Evolutionary conservation across 2,329 filamentous ascomycete genomes (phyloP), one percentile per base, ranked within the genome.

Genomic region (Ophiocordyceps australis): DNA sequence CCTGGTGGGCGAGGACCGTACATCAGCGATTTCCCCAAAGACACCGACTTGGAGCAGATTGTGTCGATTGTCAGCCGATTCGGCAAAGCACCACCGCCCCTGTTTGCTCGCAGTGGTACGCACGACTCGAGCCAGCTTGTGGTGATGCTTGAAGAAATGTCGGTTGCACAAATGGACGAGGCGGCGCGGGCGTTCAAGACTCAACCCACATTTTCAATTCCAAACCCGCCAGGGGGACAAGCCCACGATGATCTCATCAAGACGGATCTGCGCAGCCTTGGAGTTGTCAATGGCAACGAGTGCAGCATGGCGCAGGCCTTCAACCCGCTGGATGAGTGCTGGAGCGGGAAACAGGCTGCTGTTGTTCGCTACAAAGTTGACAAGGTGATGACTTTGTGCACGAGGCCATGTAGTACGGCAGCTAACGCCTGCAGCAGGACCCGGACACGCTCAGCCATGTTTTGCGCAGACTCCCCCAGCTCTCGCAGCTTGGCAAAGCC

Each of bases 1-100:
- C 50, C 53, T 28, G 45, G 52, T 18, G 50, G 55, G 38, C 56
- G 55, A 39, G 61, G 55, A 33, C 56, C 58, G 35, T 55, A 53
- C 35, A 52, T 53, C 38, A 56, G 49, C 42, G 60, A 56, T 37
- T 51, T 59, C 26, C 57, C 51, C 20, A 43, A 49, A 16, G 46
- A 43, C 18, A 35, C 53, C 31, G 43, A 53, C 23, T 26, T 38
- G 14, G 52, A 60, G 30, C 57, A 65, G 22, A 59, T 64, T 7
- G 47, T 79, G 20, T 50, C 55, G 25, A 50, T 66, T 35, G 53
- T 82, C 39, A 67, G 70, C 39, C 51, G 52, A 25, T 77, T 69
- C 44, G 73, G 70, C 33, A 66, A 62, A 33, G 41, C 50, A 17
- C 47, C 60, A 6, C 37, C 50, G 28, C 44, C 55, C 13, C 49